Base-by-base conservation (phyloP, 2,329 filamentous ascomycete species). In the Sporothrix luriei region DNA sequence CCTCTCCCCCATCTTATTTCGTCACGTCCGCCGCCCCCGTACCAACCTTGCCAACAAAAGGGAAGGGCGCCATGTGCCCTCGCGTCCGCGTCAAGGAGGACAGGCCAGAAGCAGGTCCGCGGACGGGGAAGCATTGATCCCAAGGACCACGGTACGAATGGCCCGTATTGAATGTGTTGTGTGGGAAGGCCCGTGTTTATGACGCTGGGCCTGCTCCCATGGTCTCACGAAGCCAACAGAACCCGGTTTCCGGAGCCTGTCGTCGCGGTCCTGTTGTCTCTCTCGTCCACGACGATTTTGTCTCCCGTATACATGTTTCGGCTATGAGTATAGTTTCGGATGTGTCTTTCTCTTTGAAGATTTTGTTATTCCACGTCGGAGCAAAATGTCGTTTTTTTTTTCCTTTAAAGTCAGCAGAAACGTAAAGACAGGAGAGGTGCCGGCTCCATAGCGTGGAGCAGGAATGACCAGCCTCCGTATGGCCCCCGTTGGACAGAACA, bases 111-210 rank as follows among this genome's bases (percentile, higher is more conserved):
- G 46, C n/a, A 57, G n/a, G 29, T 43, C 49, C 49, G 51, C 49
- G 19, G 48, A 67, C 46, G 48, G 33, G n/a, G n/a, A n/a, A 57
- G 51, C 65, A 5, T 19, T n/a, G 21, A 33, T 43, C 16, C 2
- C 24, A 49, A 29, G 33, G 6, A 21, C 43, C 10, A 33, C 38
- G 26, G 38, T 6, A 46, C 11, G 14, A 16, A 62, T 16, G 14
- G 26, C 2, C n/a, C 3, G 51, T 29, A 4, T 4, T 43, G 40
- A 49, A 4, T 16, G 6, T 46, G 5, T 38, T 46, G 55, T 21
- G 38, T 24, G 57, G 57, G 21, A 61, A 46, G 57, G 57, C 38
- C 57, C 57, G 57, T 46, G 5, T 62, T 16, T 24, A 43, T 40
- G 40, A 38, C 7, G 57, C 21, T 62, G 57, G 33, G 2, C 43